Conservation (phyloP, 164 flowering plant genomes). For the Vitis rupestris region DNA sequence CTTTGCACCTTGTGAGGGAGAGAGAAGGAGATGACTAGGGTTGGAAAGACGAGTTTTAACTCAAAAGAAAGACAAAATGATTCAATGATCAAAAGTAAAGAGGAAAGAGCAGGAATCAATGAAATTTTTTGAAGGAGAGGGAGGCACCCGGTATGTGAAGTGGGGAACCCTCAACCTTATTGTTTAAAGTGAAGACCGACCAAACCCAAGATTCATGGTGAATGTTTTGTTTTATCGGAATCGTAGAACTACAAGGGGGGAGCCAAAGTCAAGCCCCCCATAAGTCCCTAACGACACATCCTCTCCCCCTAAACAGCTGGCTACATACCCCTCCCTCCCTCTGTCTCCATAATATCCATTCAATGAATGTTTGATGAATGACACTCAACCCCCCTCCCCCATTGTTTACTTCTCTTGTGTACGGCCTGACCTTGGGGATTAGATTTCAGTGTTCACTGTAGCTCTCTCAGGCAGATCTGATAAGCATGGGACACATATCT, state of each 20-base stretch:
- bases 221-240: neutral
- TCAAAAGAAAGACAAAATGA: constrained; percentile 17
- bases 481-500: too few species aligned
- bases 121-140: neutral
- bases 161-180: neutral
- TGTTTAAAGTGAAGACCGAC: constrained; percentile 2
- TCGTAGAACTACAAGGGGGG: neutral
- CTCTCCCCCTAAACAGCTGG: too few species aligned
- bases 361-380: too few species aligned
- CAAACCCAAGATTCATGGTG: constrained; percentile 12
- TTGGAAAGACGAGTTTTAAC: neutral
- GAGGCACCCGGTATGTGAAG: neutral
- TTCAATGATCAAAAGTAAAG: neutral
- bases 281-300: too few species aligned
- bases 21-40: neutral
- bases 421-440: too few species aligned
- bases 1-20: neutral
- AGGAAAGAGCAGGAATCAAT: neutral
- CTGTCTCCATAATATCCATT: too few species aligned
- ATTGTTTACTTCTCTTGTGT: too few species aligned
- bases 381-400: too few species aligned
- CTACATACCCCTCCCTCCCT: too few species aligned
- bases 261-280: too few species aligned
- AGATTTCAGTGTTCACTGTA: too few species aligned
- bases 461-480: too few species aligned